A percentile compares a stretch with the other conserved stretches of the same genome.
Evolutionary conservation across 768 basidiomycete species (phyloP).

Genomic region (Kwoniella mangroviensis): DNA sequence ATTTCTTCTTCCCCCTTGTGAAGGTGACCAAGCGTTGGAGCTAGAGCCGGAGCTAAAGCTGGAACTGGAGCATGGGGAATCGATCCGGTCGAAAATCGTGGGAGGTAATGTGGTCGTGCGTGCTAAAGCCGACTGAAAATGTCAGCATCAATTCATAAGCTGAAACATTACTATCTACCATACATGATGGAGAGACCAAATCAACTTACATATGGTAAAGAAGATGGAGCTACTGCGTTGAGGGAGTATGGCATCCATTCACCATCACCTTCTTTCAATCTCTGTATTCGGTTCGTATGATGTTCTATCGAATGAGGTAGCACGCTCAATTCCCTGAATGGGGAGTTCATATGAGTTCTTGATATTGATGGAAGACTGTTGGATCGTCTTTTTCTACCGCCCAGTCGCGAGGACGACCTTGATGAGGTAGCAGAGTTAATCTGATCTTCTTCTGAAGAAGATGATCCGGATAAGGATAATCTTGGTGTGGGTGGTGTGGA

Average conservation of each 20-base stretch:
- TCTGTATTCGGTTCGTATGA: constrained; percentile 13
- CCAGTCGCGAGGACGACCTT: not conserved
- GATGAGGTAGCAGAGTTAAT: constrained; percentile 10
- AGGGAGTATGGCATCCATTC: constrained; percentile 22
- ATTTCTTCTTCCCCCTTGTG: no score
- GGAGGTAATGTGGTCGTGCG: constrained; percentile 25
- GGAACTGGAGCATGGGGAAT: constrained; percentile 4
- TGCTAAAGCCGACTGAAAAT: constrained; percentile 10
- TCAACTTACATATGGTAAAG: constrained; percentile 24
- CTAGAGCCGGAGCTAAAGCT: not conserved
- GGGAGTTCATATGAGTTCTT: constrained; percentile 16
- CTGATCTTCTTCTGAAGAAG: not conserved
- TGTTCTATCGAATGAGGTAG: constrained; percentile 16
- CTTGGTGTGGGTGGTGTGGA: constrained; percentile 24
- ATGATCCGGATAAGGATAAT: not conserved
- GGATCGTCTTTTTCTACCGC: constrained; percentile 10
- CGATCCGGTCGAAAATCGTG: constrained; percentile 19
- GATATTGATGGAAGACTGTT: constrained; percentile 17
- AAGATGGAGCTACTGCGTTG: constrained; percentile 22
- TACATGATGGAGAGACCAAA: not conserved
- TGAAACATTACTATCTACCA: not conserved
- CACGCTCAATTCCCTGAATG: constrained; percentile 8
- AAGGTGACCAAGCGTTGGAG: not conserved
- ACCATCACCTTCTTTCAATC: constrained; percentile 25
- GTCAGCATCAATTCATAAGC: not conserved